phyloP scores from a whole-genome alignment of 2,329 filamentous ascomycete genomes.

The Trichophyton benhamiae region DNA sequence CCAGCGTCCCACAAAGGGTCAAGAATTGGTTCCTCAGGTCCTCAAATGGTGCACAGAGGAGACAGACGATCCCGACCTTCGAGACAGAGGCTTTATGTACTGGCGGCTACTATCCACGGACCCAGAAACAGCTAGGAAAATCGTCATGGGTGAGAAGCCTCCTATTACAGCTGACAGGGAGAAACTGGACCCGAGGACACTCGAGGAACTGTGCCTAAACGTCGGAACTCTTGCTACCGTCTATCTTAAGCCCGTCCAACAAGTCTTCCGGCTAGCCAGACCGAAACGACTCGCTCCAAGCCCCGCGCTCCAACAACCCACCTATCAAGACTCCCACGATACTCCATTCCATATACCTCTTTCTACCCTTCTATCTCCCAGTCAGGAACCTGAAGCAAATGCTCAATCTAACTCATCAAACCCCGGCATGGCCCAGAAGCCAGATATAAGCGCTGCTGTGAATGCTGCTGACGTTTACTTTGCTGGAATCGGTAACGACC shows the following conservation, averaged over 20 bases:
- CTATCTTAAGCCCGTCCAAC: conserved; percentile 94
- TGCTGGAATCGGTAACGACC: conserved; percentile 58
- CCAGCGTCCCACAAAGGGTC: conserved; percentile 85
- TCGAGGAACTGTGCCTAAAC: conserved; percentile 95
- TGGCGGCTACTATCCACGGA: conserved; percentile 93
- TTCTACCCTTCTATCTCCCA: conserved; percentile 34
- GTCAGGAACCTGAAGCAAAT: conserved; percentile 17
- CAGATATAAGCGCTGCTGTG: conserved; percentile 57
- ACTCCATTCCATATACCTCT: conserved; percentile 18
- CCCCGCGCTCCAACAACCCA: conserved; percentile 67
- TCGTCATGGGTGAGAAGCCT: conserved; percentile 97
- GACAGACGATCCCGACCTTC: conserved; percentile 94
- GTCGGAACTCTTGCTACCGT: conserved; percentile 94
- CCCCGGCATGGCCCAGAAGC: conserved; percentile 19
- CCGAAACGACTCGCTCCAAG: conserved; percentile 68
- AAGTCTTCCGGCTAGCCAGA: conserved; percentile 83
- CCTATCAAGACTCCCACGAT: conserved; percentile 34
- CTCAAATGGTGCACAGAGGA: conserved; percentile 98
- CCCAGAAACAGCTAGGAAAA: conserved; percentile 67
- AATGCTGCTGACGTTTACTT: conserved; percentile 86
- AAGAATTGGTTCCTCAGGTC: conserved; percentile 84
- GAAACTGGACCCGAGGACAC: conserved; percentile 74
- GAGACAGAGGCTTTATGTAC: conserved; percentile 97
- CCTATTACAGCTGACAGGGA: conserved; percentile 93
- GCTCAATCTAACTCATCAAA: conserved; percentile 18